A percentile compares a stretch with the other conserved stretches of the same genome.
Conservation (phyloP, 2,329 filamentous ascomycete species). For the Sporothrix luriei region DNA sequence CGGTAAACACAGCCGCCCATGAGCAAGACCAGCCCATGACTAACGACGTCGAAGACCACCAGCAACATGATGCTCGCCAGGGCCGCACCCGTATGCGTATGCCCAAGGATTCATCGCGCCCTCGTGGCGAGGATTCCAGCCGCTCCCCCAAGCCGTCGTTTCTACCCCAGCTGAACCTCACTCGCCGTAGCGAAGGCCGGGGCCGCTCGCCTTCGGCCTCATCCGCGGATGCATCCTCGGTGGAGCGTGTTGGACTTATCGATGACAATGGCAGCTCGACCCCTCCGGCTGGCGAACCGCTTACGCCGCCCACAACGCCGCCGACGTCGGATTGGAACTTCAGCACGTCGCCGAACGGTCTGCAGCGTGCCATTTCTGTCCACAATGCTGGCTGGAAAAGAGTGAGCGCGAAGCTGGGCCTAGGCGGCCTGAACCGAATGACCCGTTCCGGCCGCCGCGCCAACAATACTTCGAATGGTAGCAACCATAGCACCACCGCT, state of each 20-base stretch:
- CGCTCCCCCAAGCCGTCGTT: slow-evolving; percentile 52
- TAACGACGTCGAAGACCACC: slow-evolving; percentile 12
- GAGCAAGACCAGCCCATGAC: slow-evolving; percentile 35
- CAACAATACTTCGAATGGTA: slow-evolving; percentile 47
- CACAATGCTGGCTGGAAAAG: slow-evolving; percentile 66
- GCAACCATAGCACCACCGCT: slow-evolving; percentile 46
- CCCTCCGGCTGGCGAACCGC: slow-evolving; percentile 59
- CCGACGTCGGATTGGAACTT: slow-evolving; percentile 63
- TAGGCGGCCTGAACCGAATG: slow-evolving; percentile 53
- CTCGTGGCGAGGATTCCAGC: slow-evolving; percentile 44
- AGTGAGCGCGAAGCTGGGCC: slow-evolving; percentile 62
- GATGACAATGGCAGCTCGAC: slow-evolving; percentile 69
- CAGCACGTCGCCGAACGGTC: slow-evolving; percentile 54
- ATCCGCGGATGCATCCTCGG: slow-evolving; percentile 49
- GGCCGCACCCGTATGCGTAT: slow-evolving; percentile 47
- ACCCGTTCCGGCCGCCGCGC: slow-evolving; percentile 51
- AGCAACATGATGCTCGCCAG: slow-evolving; percentile 39
- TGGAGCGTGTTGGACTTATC: slow-evolving; percentile 56
- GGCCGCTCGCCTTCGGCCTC: slow-evolving; percentile 50
- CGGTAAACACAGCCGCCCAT: slow-evolving; percentile 41
- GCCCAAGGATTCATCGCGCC: slow-evolving; percentile 41
- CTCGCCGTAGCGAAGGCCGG: slow-evolving; percentile 44
- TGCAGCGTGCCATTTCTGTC: slow-evolving; percentile 58
- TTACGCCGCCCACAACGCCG: slow-evolving; percentile 75
- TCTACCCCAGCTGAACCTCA: slow-evolving; percentile 48